Percentiles rank a stretch among this genome's conserved stretches.
phyloP scores from a whole-genome alignment of 495 filamentous ascomycete species.

The Xylaria grammica region DNA sequence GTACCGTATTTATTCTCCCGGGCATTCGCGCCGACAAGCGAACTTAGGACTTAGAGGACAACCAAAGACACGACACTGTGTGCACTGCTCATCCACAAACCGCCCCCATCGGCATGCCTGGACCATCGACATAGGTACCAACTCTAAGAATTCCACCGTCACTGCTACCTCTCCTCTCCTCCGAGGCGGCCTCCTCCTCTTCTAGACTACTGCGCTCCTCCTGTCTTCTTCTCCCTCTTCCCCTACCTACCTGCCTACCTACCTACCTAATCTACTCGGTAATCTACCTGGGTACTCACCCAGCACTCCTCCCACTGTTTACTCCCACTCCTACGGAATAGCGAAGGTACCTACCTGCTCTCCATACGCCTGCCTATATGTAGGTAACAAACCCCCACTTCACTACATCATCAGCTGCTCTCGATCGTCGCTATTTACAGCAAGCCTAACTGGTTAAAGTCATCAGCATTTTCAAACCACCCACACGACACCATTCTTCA shows the following conservation, averaged over 20 bases:
- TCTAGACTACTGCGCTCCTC: not conserved
- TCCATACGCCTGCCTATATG: not conserved
- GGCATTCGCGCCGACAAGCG: slow-evolving; percentile 19
- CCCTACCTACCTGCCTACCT: not conserved
- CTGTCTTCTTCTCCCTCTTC: slow-evolving; percentile 2
- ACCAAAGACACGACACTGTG: slow-evolving; percentile 20
- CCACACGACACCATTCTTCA: slow-evolving; percentile 36
- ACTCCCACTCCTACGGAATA: not conserved
- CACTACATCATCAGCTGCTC: slow-evolving; percentile 28
- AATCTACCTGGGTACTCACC: no score
- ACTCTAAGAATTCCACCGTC: slow-evolving; percentile 6
- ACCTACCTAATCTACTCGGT: no score
- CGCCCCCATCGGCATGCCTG: slow-evolving; percentile 23
- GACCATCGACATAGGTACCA: slow-evolving; percentile 12
- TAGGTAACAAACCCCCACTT: slow-evolving; percentile 36
- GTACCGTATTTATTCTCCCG: slow-evolving; percentile 9
- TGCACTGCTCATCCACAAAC: slow-evolving; percentile 21
- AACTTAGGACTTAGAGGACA: not conserved
- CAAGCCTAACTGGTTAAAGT: slow-evolving; percentile 38
- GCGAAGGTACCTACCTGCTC: slow-evolving; percentile 1
- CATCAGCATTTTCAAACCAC: slow-evolving; percentile 34
- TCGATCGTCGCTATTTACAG: slow-evolving; percentile 35
- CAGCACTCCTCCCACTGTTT: not conserved
- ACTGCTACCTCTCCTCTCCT: not conserved
- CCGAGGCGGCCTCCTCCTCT: not conserved